Conservation (phyloP, 2,329 filamentous ascomycete species). For the Alternaria infectoria region DNA sequence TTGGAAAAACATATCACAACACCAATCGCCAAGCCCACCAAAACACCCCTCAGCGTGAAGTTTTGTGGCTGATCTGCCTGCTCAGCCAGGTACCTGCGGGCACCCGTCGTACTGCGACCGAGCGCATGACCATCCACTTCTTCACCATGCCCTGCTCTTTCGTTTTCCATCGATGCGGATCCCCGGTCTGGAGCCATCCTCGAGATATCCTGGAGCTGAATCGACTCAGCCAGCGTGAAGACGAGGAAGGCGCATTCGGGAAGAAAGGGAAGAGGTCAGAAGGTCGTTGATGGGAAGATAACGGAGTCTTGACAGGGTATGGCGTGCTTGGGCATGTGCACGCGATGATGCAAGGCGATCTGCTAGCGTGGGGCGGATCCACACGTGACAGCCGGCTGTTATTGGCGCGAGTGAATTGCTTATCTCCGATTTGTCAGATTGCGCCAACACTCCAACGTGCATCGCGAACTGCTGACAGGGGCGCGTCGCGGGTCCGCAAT, state of each 20-base stretch:
- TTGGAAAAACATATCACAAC: slow-evolving; percentile 95
- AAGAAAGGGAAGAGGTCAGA: neutral
- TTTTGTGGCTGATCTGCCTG: slow-evolving; percentile 61
- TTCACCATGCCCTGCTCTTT: slow-evolving; percentile 27
- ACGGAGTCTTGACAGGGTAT: slow-evolving; percentile 14
- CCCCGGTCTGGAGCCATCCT: slow-evolving; percentile 47
- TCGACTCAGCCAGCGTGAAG: slow-evolving; percentile 24
- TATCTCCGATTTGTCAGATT: slow-evolving; percentile 42
- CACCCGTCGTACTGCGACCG: slow-evolving; percentile 23
- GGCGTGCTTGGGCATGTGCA: slow-evolving; percentile 28
- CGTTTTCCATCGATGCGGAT: slow-evolving; percentile 24
- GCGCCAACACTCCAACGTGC: slow-evolving; percentile 26
- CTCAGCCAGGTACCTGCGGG: slow-evolving; percentile 34
- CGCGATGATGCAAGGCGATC: slow-evolving; percentile 27
- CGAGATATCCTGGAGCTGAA: slow-evolving; percentile 27
- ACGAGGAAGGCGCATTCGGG: neutral
- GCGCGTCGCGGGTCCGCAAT: slow-evolving; percentile 6
- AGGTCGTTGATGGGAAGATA: slow-evolving; percentile 10
- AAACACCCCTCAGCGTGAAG: slow-evolving; percentile 83
- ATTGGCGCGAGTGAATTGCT: slow-evolving; percentile 10
- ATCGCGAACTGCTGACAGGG: slow-evolving; percentile 18
- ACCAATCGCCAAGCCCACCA: slow-evolving; percentile 82
- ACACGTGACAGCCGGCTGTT: slow-evolving; percentile 21
- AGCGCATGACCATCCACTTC: slow-evolving; percentile 21
- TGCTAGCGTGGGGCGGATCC: neutral